Percentiles rank a stretch among this genome's conserved stretches.
phyloP scores from a whole-genome alignment of 768 basidiomycete genomes.

The Hirschioporus abietinus region DNA sequence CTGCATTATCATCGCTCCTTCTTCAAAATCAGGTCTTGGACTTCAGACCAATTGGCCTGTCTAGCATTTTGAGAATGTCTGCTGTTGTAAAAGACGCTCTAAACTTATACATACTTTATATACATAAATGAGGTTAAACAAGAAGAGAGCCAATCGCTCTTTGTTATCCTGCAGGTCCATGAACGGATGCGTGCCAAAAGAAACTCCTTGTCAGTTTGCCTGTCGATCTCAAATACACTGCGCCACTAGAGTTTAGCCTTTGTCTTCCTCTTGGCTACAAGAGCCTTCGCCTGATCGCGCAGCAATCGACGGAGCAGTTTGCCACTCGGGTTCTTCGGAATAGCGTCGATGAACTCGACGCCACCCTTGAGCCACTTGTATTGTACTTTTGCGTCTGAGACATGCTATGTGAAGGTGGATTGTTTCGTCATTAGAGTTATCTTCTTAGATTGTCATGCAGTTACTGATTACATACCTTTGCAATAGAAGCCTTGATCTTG shows the following conservation, averaged over 20 bases:
- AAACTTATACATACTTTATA: background rate
- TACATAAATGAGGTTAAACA: background rate
- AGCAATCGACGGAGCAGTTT: constrained; percentile 32
- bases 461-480: constrained; percentile 40
- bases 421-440: constrained; percentile 3
- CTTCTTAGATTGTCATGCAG: constrained; percentile 11
- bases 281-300: constrained; percentile 2
- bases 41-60: too few species aligned
- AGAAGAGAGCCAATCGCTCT: too few species aligned
- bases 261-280: background rate
- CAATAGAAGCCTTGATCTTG: constrained; percentile 40
- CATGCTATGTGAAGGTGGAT: constrained; percentile 31
- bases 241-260: background rate
- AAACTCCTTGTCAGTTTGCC: too few species aligned
- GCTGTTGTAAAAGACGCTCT: background rate
- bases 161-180: too few species aligned
- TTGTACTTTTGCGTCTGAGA: constrained; percentile 45
- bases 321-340: constrained; percentile 29
- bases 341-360: constrained; percentile 32
- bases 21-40: background rate
- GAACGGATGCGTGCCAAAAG: too few species aligned
- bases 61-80: background rate
- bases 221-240: too few species aligned
- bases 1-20: background rate
- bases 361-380: constrained; percentile 35